phyloP scores from a whole-genome alignment of 2,329 filamentous ascomycete species.

The Metarhizium guizhouense region DNA sequence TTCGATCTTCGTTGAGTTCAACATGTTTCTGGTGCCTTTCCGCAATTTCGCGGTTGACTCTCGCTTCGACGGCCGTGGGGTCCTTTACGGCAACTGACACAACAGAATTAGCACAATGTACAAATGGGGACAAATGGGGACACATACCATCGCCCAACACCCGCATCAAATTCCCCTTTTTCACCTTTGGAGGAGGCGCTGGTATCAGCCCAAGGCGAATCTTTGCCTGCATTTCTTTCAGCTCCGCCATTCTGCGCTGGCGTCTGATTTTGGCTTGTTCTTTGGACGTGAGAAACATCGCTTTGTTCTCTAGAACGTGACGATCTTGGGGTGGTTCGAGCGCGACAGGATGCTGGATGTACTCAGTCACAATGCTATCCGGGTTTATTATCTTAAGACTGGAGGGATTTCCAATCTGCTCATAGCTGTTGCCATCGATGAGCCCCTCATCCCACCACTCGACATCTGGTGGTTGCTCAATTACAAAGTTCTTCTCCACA shows the following conservation, averaged over 20 bases:
- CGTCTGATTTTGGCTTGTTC: constrained; percentile 88
- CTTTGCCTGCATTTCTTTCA: constrained; percentile 95
- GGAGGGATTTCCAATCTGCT: constrained; percentile 53
- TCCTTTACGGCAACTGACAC: constrained; percentile 65
- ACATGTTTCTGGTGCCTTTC: constrained; percentile 76
- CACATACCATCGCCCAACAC: constrained; percentile 73
- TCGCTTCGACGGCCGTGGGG: constrained; percentile 90
- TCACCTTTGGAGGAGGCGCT: constrained; percentile 89
- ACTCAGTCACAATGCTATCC: constrained; percentile 84
- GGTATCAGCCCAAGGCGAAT: constrained; percentile 84
- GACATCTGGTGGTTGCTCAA: constrained; percentile 75
- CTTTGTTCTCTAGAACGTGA: constrained; percentile 67
- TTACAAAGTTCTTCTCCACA: constrained; percentile 79
- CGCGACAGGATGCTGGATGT: constrained; percentile 86
- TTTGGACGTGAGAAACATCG: constrained; percentile 84
- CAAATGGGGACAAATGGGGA: neutral
- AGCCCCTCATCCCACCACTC: constrained; percentile 98
- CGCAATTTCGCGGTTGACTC: constrained; percentile 86
- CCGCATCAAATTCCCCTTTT: constrained; percentile 95
- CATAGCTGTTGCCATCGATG: constrained; percentile 66
- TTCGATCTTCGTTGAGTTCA: constrained; percentile 70
- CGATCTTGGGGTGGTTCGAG: constrained; percentile 89
- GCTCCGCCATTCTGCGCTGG: constrained; percentile 81
- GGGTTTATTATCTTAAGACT: constrained; percentile 65
- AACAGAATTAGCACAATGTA: neutral